Base-by-base conservation (phyloP, 2,329 filamentous ascomycete species). In the Aspergillus phoenicis region DNA sequence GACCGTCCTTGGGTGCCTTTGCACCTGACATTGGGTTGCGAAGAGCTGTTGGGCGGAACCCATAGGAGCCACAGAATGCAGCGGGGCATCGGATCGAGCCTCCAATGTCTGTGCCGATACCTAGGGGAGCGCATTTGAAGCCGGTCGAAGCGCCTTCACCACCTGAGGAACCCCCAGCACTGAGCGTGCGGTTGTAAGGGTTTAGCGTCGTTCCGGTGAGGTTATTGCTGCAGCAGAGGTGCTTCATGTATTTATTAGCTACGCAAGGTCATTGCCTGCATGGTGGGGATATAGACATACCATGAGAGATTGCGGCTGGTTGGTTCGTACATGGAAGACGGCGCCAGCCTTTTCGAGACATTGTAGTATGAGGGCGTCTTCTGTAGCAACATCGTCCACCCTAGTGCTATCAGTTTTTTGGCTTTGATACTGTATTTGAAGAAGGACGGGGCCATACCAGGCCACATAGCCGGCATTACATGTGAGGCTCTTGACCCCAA, bases 401-500 rank as follows among this genome's bases (percentile, higher is more conserved):
- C 76, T 75, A 26, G 26, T 15, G 13, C n/a, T 20, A 24, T 66
- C 26, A 62, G 56, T 30, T 8, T 8, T 3, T 8, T 39, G 17
- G 2, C 8, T 41, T 22, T 28, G 7, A n/a, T n/a, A 1, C 5
- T 26, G 13, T 30, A 20, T 6, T 15, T 8, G 6, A 3, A 13
- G 15, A 13, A 26, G 49, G 11, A 26, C 4, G 3, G 2, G 5
- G n/a, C 38, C 64, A 13, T 60, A 75, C 74, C 70, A 77, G 28
- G 74, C 71, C 3, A 74, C 72, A 49, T 73, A 78, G 30, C 74
- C 75, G 2, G 70, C 73, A 45, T 76, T 74, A 58, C 71, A 74
- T 1, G 70, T 74, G 24, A 65, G 73, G 1, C 83, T 84, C 59
- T 83, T 82, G 28, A 89, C 77, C 8, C 85, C 82, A 69, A 89